Percentiles rank a stretch among this genome's conserved stretches.
Evolutionary conservation across 352 stramenopile species (phyloP).

Genomic region (Globisporangium middletonii): DNA sequence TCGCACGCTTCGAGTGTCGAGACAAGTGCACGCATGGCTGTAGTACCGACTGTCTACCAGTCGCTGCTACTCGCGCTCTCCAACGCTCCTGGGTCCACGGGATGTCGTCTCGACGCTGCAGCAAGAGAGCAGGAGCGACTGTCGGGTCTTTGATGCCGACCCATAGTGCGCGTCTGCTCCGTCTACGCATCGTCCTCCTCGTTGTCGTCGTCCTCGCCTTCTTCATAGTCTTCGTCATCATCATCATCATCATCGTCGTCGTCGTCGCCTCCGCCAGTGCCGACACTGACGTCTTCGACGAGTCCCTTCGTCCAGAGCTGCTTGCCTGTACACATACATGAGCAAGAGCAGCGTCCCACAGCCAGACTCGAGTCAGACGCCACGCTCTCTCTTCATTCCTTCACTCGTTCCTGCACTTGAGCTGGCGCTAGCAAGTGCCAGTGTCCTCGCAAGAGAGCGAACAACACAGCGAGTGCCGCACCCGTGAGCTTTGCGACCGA

Average conservation of each 20-base stretch:
- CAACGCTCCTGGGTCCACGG: too few relatives aligned
- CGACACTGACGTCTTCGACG: conserved; percentile 56
- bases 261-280: conserved; percentile 32
- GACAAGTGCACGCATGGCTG: too few relatives aligned
- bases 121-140: too few relatives aligned
- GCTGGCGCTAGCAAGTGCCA: background rate
- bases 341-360: background rate
- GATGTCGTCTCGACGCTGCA: too few relatives aligned
- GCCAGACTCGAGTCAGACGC: too few relatives aligned
- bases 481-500: conserved; percentile 70
- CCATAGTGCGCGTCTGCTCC: conserved; percentile 2
- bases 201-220: conserved; percentile 24
- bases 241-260: conserved; percentile 38
- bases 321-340: conserved; percentile 21
- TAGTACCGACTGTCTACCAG: too few relatives aligned
- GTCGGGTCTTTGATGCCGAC: too few relatives aligned
- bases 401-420: too few relatives aligned
- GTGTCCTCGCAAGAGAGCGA: background rate
- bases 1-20: too few relatives aligned
- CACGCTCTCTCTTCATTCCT: too few relatives aligned
- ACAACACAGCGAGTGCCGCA: conserved; percentile 3
- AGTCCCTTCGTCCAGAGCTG: conserved; percentile 68
- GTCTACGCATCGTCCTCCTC: conserved; percentile 22
- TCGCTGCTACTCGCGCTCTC: too few relatives aligned
- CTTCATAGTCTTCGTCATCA: conserved; percentile 24